A percentile compares a stretch with the other conserved stretches of the same genome.
These are phyloP conservation scores for Sicyos baderoa DNA, from an alignment of 306 rosid genomes.

Conservation along the genomic window DNA sequence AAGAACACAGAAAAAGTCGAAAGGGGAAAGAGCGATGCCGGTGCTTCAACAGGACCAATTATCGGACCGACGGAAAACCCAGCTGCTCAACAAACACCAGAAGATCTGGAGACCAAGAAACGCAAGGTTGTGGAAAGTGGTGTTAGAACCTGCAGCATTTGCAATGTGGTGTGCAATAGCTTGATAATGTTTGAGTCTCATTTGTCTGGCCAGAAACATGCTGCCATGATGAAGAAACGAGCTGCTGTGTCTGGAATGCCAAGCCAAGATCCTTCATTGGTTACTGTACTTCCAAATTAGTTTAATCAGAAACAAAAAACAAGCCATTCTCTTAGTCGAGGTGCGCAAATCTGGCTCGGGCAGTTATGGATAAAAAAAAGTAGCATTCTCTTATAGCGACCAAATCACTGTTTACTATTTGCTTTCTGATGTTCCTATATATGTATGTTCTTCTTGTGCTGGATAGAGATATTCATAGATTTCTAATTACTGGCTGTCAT, in stretches of 20 bases:
- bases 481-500: too few species aligned
- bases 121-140: conserved; percentile 44
- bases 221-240: conserved; percentile 40
- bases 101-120: conserved; percentile 42
- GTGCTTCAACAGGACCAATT: conserved; percentile 16
- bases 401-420: background rate
- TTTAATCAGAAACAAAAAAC: background rate
- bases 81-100: conserved; percentile 15
- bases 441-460: background rate
- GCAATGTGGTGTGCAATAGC: conserved; percentile 74
- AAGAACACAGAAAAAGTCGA: conserved; percentile 38
- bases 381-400: too few species aligned
- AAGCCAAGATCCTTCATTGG: background rate
- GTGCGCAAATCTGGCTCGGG: too few species aligned
- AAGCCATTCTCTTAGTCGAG: too few species aligned
- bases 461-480: too few species aligned
- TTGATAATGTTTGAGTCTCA: conserved; percentile 35
- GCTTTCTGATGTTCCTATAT: background rate
- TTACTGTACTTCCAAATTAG: conserved; percentile 15
- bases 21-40: conserved; percentile 17
- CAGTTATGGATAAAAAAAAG: too few species aligned
- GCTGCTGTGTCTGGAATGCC: conserved; percentile 16
- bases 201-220: conserved; percentile 59
- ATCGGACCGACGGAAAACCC: conserved; percentile 48
- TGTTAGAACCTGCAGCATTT: conserved; percentile 38